A percentile compares a stretch with the other conserved stretches of the same genome.
phyloP scores from a whole-genome alignment of 1,284 basidiomycete species.

The Pseudozyma sp. region DNA sequence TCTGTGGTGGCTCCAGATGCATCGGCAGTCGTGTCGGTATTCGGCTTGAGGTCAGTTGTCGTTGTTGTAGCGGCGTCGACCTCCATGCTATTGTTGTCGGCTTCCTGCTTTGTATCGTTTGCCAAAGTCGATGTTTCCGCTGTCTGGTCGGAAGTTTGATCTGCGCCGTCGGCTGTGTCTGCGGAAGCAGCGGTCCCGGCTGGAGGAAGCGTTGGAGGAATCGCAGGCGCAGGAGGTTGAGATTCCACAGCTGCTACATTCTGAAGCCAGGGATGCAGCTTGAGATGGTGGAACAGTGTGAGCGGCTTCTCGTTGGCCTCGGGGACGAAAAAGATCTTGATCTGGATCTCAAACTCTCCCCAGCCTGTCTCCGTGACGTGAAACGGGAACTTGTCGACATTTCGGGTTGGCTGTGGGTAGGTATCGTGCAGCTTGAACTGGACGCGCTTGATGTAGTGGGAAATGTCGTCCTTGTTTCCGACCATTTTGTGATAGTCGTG shows the following conservation, averaged over 20 bases:
- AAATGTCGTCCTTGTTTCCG: slow-evolving; percentile 67
- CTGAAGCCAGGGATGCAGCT: slow-evolving; percentile 88
- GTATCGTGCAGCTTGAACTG: slow-evolving; percentile 98
- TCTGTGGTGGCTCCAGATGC: slow-evolving; percentile 4
- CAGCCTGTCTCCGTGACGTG: slow-evolving; percentile 97
- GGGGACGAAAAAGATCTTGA: slow-evolving; percentile 89
- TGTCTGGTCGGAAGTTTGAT: background rate
- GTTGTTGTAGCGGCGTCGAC: slow-evolving; percentile 15
- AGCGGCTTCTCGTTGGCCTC: slow-evolving; percentile 94
- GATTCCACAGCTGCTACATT: slow-evolving; percentile 76
- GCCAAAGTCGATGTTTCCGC: background rate
- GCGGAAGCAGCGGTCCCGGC: slow-evolving; percentile 34
- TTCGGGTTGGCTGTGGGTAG: slow-evolving; percentile 87
- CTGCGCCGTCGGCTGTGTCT: slow-evolving; percentile 3
- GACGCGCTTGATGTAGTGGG: slow-evolving; percentile 78
- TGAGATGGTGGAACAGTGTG: slow-evolving; percentile 88
- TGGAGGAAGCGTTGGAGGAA: slow-evolving; percentile 44
- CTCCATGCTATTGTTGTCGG: slow-evolving; percentile 18
- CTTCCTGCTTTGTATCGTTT: slow-evolving; percentile 15
- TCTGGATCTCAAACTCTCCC: slow-evolving; percentile 98
- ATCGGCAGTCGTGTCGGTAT: background rate
- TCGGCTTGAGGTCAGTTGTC: slow-evolving; percentile 7
- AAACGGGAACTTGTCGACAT: slow-evolving; percentile 91
- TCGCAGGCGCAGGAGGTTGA: slow-evolving; percentile 68
- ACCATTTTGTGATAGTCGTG: slow-evolving; percentile 66